Percentiles rank a stretch among this genome's conserved stretches.
These are phyloP conservation scores for Trametes maxima DNA, from an alignment of 768 basidiomycete genomes.

Conservation along the genomic window DNA sequence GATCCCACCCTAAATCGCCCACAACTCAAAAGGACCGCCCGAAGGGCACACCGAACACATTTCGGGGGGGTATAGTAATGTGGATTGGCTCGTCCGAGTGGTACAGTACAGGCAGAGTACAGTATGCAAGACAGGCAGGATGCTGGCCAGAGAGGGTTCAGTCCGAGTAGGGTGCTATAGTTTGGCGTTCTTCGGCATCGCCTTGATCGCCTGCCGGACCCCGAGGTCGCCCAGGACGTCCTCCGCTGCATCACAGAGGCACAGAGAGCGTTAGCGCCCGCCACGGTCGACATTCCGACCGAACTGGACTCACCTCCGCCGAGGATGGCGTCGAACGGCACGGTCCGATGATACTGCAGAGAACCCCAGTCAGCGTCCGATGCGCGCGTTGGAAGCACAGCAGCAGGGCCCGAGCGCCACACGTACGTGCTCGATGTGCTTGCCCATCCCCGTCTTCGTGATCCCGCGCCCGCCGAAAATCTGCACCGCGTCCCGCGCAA, in stretches of 20 bases:
- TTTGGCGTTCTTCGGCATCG: conserved; percentile 52
- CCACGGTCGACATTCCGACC: background rate
- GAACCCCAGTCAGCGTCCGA: conserved; percentile 5
- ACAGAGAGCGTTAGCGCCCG: conserved; percentile 1
- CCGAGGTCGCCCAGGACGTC: conserved; percentile 74
- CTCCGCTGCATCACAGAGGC: conserved; percentile 48
- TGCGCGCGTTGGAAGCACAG: background rate
- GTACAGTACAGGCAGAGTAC: background rate
- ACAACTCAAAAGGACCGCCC: conserved; percentile 13
- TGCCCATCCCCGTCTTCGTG: conserved; percentile 81
- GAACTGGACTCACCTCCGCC: conserved; percentile 38
- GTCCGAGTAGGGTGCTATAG: conserved; percentile 37
- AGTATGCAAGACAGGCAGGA: background rate
- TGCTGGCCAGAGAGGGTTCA: background rate
- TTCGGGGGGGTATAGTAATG: background rate
- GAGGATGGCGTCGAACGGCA: conserved; percentile 44
- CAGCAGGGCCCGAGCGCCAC: background rate
- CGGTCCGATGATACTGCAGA: conserved; percentile 43
- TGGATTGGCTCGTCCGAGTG: background rate
- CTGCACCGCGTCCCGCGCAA: conserved; percentile 82
- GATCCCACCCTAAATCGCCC: conserved; percentile 13
- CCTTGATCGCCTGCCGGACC: conserved; percentile 40
- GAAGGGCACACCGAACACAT: background rate
- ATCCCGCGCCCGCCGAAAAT: conserved; percentile 88
- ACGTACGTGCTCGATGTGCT: conserved; percentile 70